Conservation (phyloP, 2,329 filamentous ascomycete species). For the Fusarium verticillioides region DNA sequence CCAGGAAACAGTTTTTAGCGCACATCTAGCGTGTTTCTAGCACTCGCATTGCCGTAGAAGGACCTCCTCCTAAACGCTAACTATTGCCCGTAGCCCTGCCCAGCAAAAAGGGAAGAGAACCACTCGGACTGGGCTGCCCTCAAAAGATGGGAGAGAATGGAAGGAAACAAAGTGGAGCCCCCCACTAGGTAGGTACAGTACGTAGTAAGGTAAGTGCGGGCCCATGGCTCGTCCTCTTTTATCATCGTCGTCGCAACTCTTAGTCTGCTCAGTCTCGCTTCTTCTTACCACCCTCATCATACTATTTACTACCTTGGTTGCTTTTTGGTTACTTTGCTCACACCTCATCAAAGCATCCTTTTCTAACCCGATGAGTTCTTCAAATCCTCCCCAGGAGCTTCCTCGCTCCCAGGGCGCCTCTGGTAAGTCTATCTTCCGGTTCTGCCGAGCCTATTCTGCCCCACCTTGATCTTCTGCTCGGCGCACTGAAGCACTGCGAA, state of each 20-base stretch:
- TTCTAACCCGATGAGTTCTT: conserved; percentile 35
- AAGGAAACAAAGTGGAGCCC: conserved; percentile 33
- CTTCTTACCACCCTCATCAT: conserved; percentile 33
- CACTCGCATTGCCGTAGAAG: conserved; percentile 21
- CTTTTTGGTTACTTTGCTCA: conserved; percentile 20
- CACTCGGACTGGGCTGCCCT: background rate
- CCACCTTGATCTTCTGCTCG: conserved; percentile 39
- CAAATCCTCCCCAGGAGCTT: conserved; percentile 33
- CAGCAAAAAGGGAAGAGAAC: conserved; percentile 8
- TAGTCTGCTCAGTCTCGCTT: conserved; percentile 35
- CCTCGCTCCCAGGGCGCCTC: conserved; percentile 34
- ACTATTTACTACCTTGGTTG: conserved; percentile 18
- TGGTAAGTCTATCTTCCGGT: conserved; percentile 43
- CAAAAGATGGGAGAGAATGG: conserved; percentile 1
- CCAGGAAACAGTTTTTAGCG: conserved; percentile 32
- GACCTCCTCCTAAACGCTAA: conserved; percentile 11
- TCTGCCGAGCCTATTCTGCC: conserved; percentile 41
- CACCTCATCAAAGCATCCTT: conserved; percentile 23
- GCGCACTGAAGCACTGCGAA: conserved; percentile 14
- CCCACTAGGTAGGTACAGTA: conserved; percentile 38
- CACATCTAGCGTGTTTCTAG: conserved; percentile 35
- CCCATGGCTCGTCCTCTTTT: conserved; percentile 42
- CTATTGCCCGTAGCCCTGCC: conserved; percentile 11
- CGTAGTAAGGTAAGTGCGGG: conserved; percentile 1
- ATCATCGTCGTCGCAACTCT: conserved; percentile 45